Evolutionary conservation across 1,139 yeast species (phyloP), one percentile per base, ranked within the genome.

Genomic region (Pichia sp.): DNA sequence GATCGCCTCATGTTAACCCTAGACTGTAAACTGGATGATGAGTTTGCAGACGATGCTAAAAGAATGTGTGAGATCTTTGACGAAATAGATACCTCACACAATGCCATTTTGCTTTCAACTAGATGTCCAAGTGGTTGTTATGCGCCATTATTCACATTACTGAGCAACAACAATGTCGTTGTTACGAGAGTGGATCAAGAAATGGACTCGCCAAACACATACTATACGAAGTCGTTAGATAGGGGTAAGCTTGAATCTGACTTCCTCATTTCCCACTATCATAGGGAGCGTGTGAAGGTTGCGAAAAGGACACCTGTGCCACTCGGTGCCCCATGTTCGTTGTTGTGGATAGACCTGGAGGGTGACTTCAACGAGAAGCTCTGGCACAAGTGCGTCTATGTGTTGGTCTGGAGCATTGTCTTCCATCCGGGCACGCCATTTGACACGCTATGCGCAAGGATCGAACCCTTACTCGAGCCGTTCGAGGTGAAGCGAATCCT

Each of bases 321-420:
- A 0, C 65, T 74, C 2, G 85, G 83, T 0, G 69, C 73, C 28
- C 82, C 93, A 1, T 83, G 89, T 53, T 78, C 86, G 1, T 79
- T 79, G 48, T 68, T 87, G 10, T 89, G 96, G 96, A 72, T 87
- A 9, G 87, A 84, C 59, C 67, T 84, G 34, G 67, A 73, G 42
- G 95, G 95, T 1, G 68, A 74, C 28, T 74, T 87, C 25, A 82
- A 85, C 58, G 69, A 67, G 25, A 66, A 66, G 0, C 66, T 87
- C n/a, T 89, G 95, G 91, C 67, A 69, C 12, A 76, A 74, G 51
- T 65, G 84, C 0, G 66, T 85, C 0, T 68, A 75, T 28, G 73
- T 80, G n/a, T 57, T 82, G 0, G 55, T 83, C 0, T 69, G 74
- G 53, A 74, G 73, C 47, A 65, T 87, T n/a, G 73, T 83, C 13